Evolutionary conservation across 2,329 filamentous ascomycete species (phyloP).

Genomic region (Cladophialophora chaetospira): DNA sequence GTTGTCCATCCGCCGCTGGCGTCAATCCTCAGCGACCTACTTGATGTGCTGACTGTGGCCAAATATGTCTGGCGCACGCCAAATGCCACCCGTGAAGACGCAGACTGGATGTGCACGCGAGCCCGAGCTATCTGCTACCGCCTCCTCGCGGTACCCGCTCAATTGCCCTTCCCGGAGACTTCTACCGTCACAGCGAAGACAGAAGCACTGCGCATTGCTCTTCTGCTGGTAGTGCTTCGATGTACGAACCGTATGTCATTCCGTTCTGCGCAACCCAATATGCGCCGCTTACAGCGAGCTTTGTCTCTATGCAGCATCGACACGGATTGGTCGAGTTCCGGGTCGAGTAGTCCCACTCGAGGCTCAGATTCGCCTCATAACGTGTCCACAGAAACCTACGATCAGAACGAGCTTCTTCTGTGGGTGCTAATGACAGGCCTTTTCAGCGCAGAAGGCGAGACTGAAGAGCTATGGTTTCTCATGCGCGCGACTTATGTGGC

Average conservation of each 20-base stretch:
- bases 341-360: too few relatives aligned
- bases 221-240: slow-evolving; percentile 11
- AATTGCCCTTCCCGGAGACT: not conserved
- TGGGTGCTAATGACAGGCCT: slow-evolving; percentile 20
- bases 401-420: slow-evolving; percentile 16
- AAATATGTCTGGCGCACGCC: slow-evolving; percentile 23
- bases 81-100: slow-evolving; percentile 11
- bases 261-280: slow-evolving; percentile 17
- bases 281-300: slow-evolving; percentile 25
- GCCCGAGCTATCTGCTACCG: slow-evolving; percentile 14
- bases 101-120: slow-evolving; percentile 24
- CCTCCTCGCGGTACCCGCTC: slow-evolving; percentile 8
- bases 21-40: slow-evolving; percentile 13
- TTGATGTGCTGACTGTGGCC: slow-evolving; percentile 20
- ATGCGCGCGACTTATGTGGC: slow-evolving; percentile 15
- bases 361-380: too few relatives aligned
- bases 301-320: slow-evolving; percentile 34
- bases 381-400: not conserved
- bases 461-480: slow-evolving; percentile 16
- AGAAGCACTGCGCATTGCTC: slow-evolving; percentile 11
- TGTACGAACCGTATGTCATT: slow-evolving; percentile 16
- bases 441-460: slow-evolving; percentile 18
- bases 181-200: not conserved
- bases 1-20: slow-evolving; percentile 3
- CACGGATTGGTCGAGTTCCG: slow-evolving; percentile 33